These are phyloP conservation scores for Sorghum bicolor DNA, from an alignment of 176 grass and related monocot genomes.

Conservation along the genomic window DNA sequence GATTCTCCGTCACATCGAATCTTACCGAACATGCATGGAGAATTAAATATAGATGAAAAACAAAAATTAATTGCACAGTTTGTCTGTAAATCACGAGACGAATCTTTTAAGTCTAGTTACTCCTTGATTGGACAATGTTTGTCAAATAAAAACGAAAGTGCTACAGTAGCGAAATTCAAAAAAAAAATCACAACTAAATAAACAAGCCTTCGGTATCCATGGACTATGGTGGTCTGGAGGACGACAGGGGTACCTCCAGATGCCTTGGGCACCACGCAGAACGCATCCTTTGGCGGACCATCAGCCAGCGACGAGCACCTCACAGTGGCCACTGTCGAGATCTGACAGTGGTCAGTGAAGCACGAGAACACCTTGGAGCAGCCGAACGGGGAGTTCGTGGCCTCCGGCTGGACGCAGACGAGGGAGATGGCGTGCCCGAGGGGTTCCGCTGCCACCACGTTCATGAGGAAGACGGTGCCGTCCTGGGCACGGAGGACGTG, in stretches of 20 bases:
- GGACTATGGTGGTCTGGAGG: constrained; percentile 4
- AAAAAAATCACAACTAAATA: too few species aligned
- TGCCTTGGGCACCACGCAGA: constrained; percentile 15
- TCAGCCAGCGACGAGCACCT: constrained; percentile 6
- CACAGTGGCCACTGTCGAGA: not conserved
- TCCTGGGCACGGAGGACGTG: not conserved
- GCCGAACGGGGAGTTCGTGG: not conserved
- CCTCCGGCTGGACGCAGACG: not conserved
- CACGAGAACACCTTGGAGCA: constrained; percentile 30
- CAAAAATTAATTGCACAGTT: too few species aligned
- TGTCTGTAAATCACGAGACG: too few species aligned
- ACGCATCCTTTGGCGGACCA: constrained; percentile 5
- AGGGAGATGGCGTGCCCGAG: not conserved
- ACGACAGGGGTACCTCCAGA: not conserved
- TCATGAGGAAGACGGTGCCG: not conserved
- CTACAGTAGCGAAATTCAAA: too few species aligned
- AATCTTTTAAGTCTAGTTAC: too few species aligned
- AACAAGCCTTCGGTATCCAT: too few species aligned
- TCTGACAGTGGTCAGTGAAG: constrained; percentile 11
- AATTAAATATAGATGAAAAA: too few species aligned
- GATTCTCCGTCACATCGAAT: too few species aligned
- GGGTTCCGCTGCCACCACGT: not conserved
- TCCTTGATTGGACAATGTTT: too few species aligned
- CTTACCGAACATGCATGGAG: too few species aligned
- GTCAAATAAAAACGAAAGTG: too few species aligned